A percentile compares a stretch with the other conserved stretches of the same genome.
These are phyloP conservation scores for Barbatosphaeria neglecta DNA, from an alignment of 495 filamentous ascomycete species.

Conservation along the genomic window DNA sequence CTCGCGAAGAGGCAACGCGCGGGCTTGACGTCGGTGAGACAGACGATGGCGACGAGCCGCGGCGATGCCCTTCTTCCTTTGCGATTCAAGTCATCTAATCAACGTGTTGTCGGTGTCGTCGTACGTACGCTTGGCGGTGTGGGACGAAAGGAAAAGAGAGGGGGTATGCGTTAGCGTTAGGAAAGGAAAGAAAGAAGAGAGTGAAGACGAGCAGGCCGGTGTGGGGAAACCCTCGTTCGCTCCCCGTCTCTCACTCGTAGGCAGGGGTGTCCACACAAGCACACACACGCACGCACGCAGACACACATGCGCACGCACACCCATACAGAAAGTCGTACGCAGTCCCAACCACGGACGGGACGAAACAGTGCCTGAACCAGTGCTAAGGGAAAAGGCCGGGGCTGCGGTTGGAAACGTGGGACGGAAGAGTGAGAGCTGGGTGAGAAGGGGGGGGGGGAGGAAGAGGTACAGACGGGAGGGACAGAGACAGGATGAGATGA, in stretches of 20 bases:
- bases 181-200: slow-evolving; percentile 13
- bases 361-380: slow-evolving; percentile 35
- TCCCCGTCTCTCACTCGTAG: slow-evolving; percentile 1
- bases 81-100: slow-evolving; percentile 38
- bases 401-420: slow-evolving; percentile 27
- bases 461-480: slow-evolving; percentile 13
- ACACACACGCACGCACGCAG: not conserved
- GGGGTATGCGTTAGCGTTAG: slow-evolving; percentile 6
- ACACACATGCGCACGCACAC: slow-evolving; percentile 5
- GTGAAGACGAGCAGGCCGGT: slow-evolving; percentile 9
- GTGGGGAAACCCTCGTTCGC: slow-evolving; percentile 1
- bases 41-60: slow-evolving; percentile 36
- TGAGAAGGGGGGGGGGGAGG: slow-evolving; percentile 11
- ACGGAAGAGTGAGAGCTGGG: slow-evolving; percentile 10
- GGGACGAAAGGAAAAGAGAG: slow-evolving; percentile 14
- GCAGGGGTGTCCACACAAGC: slow-evolving; percentile 2
- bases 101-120: slow-evolving; percentile 22
- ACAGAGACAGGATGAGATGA: slow-evolving; percentile 17
- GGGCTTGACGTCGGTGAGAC: slow-evolving; percentile 16
- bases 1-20: slow-evolving; percentile 23
- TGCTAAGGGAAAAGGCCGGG: slow-evolving; percentile 14
- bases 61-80: slow-evolving; percentile 20
- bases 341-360: slow-evolving; percentile 27
- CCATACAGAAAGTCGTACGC: no score
- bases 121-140: slow-evolving; percentile 15